Percentiles rank a stretch among this genome's conserved stretches.
Conservation (phyloP, 2,329 filamentous ascomycete species). For the Fusarium xyrophilum region DNA sequence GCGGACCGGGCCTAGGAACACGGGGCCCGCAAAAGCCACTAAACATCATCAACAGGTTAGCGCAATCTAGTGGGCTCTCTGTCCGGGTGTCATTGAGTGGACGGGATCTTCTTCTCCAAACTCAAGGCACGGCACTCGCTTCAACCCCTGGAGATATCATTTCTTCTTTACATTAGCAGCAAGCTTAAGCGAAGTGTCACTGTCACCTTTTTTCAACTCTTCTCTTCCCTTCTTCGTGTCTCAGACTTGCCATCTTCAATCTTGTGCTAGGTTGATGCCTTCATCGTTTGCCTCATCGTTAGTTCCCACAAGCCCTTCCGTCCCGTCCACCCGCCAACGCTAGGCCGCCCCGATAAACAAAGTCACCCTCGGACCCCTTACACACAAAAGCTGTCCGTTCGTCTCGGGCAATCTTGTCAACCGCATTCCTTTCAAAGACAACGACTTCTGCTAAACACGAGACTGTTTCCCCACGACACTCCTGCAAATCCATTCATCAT, state of each 20-base stretch:
- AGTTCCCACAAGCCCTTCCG: conserved; percentile 36
- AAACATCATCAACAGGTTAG: conserved; percentile 19
- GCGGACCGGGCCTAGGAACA: not conserved
- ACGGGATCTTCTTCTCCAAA: conserved; percentile 33
- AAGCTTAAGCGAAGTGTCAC: conserved; percentile 10
- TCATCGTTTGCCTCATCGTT: conserved; percentile 14
- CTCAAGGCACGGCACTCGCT: conserved; percentile 17
- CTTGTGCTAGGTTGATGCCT: not conserved
- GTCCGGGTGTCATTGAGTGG: not conserved
- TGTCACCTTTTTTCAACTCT: not conserved
- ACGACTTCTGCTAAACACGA: not conserved
- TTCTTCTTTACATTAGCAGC: conserved; percentile 32
- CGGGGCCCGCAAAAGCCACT: conserved; percentile 3
- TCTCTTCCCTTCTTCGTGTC: not conserved
- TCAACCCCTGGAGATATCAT: conserved; percentile 33
- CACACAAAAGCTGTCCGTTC: conserved; percentile 7
- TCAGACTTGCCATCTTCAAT: not conserved
- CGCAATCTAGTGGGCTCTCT: conserved; percentile 16
- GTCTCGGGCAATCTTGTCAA: not conserved
- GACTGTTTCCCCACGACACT: not conserved
- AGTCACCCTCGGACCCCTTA: conserved; percentile 14
- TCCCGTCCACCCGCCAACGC: conserved; percentile 41
- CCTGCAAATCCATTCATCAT: conserved; percentile 30
- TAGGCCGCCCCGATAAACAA: conserved; percentile 28
- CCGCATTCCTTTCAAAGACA: conserved; percentile 23